phyloP scores from a whole-genome alignment of 805 yeast genomes.

The Candida gorgasii region DNA sequence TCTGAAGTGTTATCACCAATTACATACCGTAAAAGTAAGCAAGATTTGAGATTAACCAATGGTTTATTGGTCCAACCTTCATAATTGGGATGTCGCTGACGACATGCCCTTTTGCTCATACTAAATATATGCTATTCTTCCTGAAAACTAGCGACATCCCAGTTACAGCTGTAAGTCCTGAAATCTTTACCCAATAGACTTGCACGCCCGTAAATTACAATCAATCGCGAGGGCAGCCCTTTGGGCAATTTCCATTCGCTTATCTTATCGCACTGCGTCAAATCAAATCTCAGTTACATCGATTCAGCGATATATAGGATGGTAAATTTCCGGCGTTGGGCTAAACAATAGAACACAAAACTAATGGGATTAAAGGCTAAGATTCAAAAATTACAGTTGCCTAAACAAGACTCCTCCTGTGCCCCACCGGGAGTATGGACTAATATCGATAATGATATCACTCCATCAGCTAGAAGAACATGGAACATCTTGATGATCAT shows the following conservation, averaged over 20 bases:
- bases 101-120: too few species aligned
- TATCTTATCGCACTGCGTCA: conserved; percentile 2
- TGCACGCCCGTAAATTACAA: not conserved
- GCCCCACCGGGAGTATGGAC: conserved; percentile 18
- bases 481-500: conserved; percentile 14
- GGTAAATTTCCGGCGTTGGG: not conserved
- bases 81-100: too few species aligned
- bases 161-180: not conserved
- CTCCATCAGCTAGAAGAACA: conserved; percentile 13
- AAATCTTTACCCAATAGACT: not conserved
- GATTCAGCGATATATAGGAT: not conserved
- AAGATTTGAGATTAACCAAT: too few species aligned
- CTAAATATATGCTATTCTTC: too few species aligned
- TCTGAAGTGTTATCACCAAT: too few species aligned
- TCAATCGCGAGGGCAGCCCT: not conserved
- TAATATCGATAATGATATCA: conserved; percentile 15
- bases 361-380: too few species aligned
- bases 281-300: too few species aligned
- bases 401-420: conserved; percentile 14
- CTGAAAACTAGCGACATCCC: too few species aligned
- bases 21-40: too few species aligned
- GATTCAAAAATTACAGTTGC: conserved; percentile 1
- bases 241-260: not conserved
- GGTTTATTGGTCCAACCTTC: too few species aligned
- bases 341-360: too few species aligned